phyloP scores from a whole-genome alignment of 164 flowering plant species.

The Annona cherimola region DNA sequence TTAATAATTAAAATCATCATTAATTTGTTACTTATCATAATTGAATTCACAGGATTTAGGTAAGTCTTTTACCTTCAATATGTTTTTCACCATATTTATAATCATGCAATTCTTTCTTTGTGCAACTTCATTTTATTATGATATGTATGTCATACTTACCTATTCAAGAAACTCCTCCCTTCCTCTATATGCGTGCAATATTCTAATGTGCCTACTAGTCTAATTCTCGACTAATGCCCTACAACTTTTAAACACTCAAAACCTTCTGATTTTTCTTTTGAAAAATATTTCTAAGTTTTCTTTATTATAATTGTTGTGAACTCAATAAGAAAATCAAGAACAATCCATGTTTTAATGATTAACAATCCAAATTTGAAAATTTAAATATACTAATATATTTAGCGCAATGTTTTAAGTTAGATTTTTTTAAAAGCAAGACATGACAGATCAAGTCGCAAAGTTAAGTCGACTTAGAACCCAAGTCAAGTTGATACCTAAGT shows the following conservation, averaged over 20 bases:
- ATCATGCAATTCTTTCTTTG: not conserved
- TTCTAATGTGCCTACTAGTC: no score
- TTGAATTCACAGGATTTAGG: not conserved
- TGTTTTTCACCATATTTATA: not conserved
- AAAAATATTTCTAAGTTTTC: slow-evolving; percentile 3
- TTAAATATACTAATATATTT: no score
- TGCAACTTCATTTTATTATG: not conserved
- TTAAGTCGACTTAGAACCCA: no score
- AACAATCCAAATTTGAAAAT: no score
- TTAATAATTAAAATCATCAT: no score
- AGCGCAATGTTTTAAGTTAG: no score
- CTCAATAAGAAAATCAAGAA: not conserved
- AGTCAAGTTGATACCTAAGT: no score
- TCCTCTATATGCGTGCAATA: not conserved
- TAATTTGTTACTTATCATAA: no score
- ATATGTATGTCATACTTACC: no score
- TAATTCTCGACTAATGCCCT: not conserved
- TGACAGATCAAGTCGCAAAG: no score
- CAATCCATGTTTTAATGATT: no score
- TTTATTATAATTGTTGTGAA: not conserved
- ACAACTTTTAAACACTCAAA: not conserved
- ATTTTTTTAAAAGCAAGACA: no score
- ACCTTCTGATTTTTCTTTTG: slow-evolving; percentile 3
- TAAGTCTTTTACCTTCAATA: not conserved
- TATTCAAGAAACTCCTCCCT: not conserved